Base-by-base conservation (phyloP, 2,329 filamentous ascomycete species). In the Neobulgaria alba region DNA sequence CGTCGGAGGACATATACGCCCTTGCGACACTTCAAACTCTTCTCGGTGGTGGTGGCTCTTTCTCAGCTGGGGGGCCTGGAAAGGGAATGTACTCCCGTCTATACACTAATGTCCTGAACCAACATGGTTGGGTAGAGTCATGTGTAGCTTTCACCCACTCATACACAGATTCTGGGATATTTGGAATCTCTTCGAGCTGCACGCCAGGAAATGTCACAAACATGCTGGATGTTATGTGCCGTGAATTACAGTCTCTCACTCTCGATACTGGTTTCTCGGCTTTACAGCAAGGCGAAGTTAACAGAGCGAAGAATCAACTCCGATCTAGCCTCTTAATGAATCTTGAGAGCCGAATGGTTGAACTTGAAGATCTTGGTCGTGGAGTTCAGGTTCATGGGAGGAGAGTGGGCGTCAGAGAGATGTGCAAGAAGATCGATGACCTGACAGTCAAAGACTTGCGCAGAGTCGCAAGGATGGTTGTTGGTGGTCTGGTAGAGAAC, bases 11-110 rank as follows among this genome's bases (percentile, higher is more conserved):
- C 61, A 95, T 98, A 57, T 98, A 96, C 66, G 89, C 92, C 14
- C 79, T 96, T 33, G 92, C 92, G 5, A 95, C 90, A 1, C 73
- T 98, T 1, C 93, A 96, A 64, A 96, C 88, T 1, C 82, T 98
- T 8, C 85, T 98, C 23, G 92, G 92, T 43, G 92, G 92, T 35
- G 92, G 92, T 36, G 92, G 92, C 17, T 95, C 89, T 41, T 98
- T 98, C 69, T 94, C 86, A 12, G 92, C 92, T 39, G 92, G 92
- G 55, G 92, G 92, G 0, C 92, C 92, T 3, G 92, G 92, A 39
- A 98, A 98, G 69, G 92, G 92, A 62, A 98, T 98, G 92, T 96
- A 96, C 71, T 94, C 86, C 29, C 83, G 92, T 10, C 77, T 98
- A 7, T 98, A 95, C 71, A 96, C 89, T 49, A 95, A 95, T 61